A percentile compares a stretch with the other conserved stretches of the same genome.
Evolutionary conservation across 805 yeast species (phyloP).

Genomic region (Metschnikowia similis): DNA sequence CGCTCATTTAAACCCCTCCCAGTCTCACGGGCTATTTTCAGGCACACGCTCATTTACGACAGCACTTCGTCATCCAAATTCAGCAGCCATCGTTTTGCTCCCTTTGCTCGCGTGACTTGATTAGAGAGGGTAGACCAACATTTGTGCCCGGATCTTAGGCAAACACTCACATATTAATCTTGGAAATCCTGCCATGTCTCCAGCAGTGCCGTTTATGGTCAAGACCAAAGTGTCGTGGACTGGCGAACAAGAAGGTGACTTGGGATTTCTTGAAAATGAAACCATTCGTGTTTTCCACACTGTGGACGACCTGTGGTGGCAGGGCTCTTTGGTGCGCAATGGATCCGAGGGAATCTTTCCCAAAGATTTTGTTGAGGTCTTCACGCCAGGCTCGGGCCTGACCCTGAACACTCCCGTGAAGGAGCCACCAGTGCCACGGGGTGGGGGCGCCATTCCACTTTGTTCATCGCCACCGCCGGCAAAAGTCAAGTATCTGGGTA

Average conservation of each 20-base stretch:
- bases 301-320: slow-evolving; percentile 92
- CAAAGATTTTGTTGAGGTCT: slow-evolving; percentile 68
- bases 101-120: no score
- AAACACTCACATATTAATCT: no score
- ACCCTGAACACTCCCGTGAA: slow-evolving; percentile 12
- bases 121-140: no score
- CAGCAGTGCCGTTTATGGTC: slow-evolving; percentile 64
- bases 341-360: slow-evolving; percentile 86
- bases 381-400: slow-evolving; percentile 21
- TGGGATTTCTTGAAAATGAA: slow-evolving; percentile 94
- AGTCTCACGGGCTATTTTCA: no score
- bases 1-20: neutral
- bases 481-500: neutral
- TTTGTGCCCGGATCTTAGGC: no score
- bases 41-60: no score
- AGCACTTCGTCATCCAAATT: no score
- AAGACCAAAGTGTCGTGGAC: slow-evolving; percentile 90
- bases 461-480: slow-evolving; percentile 2
- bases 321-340: slow-evolving; percentile 75
- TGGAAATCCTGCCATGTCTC: slow-evolving; percentile 17
- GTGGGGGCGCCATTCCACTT: neutral
- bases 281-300: slow-evolving; percentile 74
- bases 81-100: no score
- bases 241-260: slow-evolving; percentile 82
- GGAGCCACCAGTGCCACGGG: slow-evolving; percentile 9